Evolutionary conservation across 148 eudicot species (phyloP).

Genomic region (Polygonum aviculare): DNA sequence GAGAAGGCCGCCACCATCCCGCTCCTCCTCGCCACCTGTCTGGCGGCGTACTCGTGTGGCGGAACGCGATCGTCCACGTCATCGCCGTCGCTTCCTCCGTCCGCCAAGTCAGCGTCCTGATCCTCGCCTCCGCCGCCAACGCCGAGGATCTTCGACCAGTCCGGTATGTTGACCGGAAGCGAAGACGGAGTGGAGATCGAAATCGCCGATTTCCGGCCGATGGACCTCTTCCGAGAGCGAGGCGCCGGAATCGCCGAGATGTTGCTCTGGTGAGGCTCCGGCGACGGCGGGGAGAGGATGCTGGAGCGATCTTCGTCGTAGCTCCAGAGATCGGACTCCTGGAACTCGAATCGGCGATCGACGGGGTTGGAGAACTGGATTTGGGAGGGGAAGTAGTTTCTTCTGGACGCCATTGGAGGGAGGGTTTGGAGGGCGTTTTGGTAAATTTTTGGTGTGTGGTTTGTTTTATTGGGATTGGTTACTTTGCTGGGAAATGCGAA

Average conservation of each 20-base stretch:
- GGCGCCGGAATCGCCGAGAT: background rate
- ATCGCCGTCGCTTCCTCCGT: slow-evolving; percentile 3
- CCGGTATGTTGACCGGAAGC: slow-evolving; percentile 23
- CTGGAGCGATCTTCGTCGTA: background rate
- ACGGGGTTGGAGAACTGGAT: background rate
- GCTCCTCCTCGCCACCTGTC: slow-evolving; percentile 23
- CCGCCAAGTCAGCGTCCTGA: background rate
- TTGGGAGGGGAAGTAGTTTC: slow-evolving; percentile 16
- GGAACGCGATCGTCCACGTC: slow-evolving; percentile 23
- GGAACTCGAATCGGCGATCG: slow-evolving; percentile 32
- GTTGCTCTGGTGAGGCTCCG: slow-evolving; percentile 4
- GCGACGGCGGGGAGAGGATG: background rate
- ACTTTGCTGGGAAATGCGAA: slow-evolving; percentile 7
- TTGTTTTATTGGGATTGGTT: background rate
- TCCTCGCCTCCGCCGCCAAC: background rate
- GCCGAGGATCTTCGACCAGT: slow-evolving; percentile 17
- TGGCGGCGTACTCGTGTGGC: slow-evolving; percentile 32
- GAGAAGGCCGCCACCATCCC: slow-evolving; percentile 24
- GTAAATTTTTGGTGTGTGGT: background rate
- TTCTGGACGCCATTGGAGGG: slow-evolving; percentile 25
- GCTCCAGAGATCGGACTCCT: slow-evolving; percentile 42
- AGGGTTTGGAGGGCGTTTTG: background rate
- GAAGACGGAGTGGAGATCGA: slow-evolving; percentile 20
- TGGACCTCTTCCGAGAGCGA: background rate
- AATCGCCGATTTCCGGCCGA: background rate